Evolutionary conservation across 768 basidiomycete genomes (phyloP).

Genomic region (Hypholoma sublateritium): DNA sequence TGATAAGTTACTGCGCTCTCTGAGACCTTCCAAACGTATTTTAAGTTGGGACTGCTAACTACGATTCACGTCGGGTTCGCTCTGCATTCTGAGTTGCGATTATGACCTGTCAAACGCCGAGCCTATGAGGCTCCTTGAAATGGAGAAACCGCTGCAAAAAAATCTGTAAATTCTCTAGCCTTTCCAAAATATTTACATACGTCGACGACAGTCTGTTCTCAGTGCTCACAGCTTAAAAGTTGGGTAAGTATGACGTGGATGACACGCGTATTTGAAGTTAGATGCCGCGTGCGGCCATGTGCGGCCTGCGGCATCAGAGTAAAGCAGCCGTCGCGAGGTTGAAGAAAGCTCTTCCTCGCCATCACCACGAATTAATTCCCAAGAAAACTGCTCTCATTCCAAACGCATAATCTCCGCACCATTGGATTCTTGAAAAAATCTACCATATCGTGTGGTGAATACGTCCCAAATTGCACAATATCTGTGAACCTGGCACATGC

Average conservation of each 20-base stretch:
- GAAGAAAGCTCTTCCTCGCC: background rate
- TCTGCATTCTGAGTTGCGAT: background rate
- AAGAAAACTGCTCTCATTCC: background rate
- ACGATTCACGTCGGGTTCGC: background rate
- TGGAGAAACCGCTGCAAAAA: background rate
- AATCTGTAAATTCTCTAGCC: background rate
- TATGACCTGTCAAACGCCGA: conserved; percentile 1
- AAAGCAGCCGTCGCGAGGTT: background rate
- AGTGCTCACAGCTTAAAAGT: too few species aligned
- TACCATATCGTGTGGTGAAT: background rate
- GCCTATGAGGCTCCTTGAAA: background rate
- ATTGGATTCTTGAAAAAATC: background rate
- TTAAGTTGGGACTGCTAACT: too few species aligned
- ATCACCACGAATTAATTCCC: background rate
- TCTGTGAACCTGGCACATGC: background rate
- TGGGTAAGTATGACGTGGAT: too few species aligned
- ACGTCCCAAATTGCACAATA: background rate
- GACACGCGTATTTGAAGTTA: too few species aligned
- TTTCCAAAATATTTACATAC: too few species aligned
- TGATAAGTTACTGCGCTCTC: background rate
- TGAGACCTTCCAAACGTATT: background rate
- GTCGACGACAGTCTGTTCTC: too few species aligned
- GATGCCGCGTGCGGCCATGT: too few species aligned
- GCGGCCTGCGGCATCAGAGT: too few species aligned
- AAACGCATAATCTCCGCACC: conserved; percentile 14